Base-by-base conservation (phyloP, 2,329 filamentous ascomycete species). In the Metarhizium brunneum region DNA sequence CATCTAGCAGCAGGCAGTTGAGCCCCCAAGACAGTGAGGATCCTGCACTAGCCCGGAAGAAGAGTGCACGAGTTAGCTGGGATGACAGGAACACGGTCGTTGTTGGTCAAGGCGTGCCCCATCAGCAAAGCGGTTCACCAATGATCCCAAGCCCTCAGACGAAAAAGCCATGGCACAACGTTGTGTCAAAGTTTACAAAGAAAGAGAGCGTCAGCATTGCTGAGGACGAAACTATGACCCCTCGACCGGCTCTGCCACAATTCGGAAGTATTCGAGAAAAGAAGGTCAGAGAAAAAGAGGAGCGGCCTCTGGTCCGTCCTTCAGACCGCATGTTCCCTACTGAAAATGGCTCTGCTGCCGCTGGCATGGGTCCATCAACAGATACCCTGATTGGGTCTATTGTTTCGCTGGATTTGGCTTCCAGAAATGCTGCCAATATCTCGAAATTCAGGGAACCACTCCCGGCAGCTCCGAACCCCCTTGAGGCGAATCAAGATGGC, bases 41-140 rank as follows among this genome's bases (percentile, higher is more conserved):
- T 11, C 30, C 63, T 1, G 51, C 63, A 2, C 36, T 68, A 1
- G 63, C 70, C 18, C 76, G 81, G 57, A 90, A 84, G 70, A 90
- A 86, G 68, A 80, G 77, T 43, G 81, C 81, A 1, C 78, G 88
- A 29, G 88, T 92, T 50, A 96, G 90, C 71, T 96, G 91, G 65
- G 86, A 90, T 59, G 86, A 90, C 52, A 78, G 80, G 38, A 76
- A 71, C n/a, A 80, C 77, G 8, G 71, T 80, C 10, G 71, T 83
- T 2, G 75, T 82, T 25, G 79, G 77, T 6, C 76, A 82, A 53
- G 69, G 76, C 10, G 69, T 70, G 7, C 64, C 68, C 10, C 60
- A 67, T 4, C 63, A 68, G 2, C 68, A 73, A 48, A 61, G 67
- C 1, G 74, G 76, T 7, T 73, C 75, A 1, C 69, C 75, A 4